Percentiles rank a stretch among this genome's conserved stretches.
phyloP scores from a whole-genome alignment of 75 land plant genomes.

The Picea glauca region DNA sequence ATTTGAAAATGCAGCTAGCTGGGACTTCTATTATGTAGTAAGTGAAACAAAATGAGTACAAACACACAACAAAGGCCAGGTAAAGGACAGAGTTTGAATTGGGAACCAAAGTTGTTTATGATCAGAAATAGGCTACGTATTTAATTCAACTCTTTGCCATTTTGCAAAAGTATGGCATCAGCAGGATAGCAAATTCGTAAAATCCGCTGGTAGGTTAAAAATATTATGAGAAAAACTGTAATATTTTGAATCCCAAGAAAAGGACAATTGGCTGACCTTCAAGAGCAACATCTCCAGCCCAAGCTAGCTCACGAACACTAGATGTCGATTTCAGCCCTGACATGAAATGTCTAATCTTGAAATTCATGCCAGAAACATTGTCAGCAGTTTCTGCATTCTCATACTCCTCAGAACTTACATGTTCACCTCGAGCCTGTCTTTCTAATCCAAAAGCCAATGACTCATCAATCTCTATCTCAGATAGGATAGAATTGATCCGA shows the following conservation, averaged over 20 bases:
- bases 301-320: constrained; percentile 54
- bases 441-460: constrained; percentile 80
- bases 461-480: constrained; percentile 64
- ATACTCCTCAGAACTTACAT: constrained; percentile 2
- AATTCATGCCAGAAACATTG: constrained; percentile 17
- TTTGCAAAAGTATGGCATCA: not conserved
- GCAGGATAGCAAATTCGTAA: not conserved
- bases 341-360: constrained; percentile 22
- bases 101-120: not conserved
- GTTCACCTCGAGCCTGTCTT: constrained; percentile 40
- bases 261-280: constrained; percentile 44
- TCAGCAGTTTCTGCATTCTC: constrained; percentile 25
- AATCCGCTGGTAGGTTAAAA: not conserved
- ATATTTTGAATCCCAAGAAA: not conserved
- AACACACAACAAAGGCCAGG: not conserved
- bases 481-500: constrained; percentile 72
- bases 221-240: not conserved
- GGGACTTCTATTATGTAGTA: not conserved
- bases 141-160: not conserved
- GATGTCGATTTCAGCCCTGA: constrained; percentile 39
- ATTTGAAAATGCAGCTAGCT: not conserved
- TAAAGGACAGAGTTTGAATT: not conserved
- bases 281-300: constrained; percentile 78
- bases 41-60: too few relatives aligned
- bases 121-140: not conserved